Evolutionary conservation across 495 filamentous ascomycete genomes (phyloP).

Genomic region (Trichoderma gamsii): DNA sequence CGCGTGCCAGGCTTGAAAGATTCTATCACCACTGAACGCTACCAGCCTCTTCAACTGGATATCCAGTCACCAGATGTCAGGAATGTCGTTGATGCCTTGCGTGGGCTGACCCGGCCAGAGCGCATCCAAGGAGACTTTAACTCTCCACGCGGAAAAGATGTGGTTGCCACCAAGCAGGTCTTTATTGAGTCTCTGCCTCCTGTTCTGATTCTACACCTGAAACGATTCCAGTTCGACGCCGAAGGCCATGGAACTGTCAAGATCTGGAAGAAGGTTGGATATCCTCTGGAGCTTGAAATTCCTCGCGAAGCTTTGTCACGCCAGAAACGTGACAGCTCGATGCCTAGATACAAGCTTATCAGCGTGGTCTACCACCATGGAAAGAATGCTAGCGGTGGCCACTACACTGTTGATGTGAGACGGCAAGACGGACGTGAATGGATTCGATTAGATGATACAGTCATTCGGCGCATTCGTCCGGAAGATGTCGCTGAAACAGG

Average conservation of each 20-base stretch:
- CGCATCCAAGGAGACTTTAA: slow-evolving; percentile 82
- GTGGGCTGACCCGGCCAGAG: slow-evolving; percentile 74
- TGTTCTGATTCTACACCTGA: slow-evolving; percentile 89
- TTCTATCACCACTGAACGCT: slow-evolving; percentile 87
- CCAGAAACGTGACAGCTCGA: slow-evolving; percentile 55
- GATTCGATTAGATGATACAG: slow-evolving; percentile 92
- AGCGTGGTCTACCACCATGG: slow-evolving; percentile 97
- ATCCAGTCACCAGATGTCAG: slow-evolving; percentile 79
- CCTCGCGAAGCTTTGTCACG: slow-evolving; percentile 86
- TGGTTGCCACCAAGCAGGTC: slow-evolving; percentile 82
- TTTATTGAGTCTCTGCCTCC: slow-evolving; percentile 91
- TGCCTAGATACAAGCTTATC: slow-evolving; percentile 76
- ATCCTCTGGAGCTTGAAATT: slow-evolving; percentile 90
- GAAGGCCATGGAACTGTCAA: slow-evolving; percentile 83
- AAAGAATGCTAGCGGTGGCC: slow-evolving; percentile 87
- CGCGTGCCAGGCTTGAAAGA: slow-evolving; percentile 79
- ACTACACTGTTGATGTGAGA: slow-evolving; percentile 94
- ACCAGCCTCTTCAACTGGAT: slow-evolving; percentile 90
- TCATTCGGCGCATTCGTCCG: slow-evolving; percentile 75
- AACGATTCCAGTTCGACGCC: slow-evolving; percentile 93
- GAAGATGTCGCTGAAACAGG: slow-evolving; percentile 90
- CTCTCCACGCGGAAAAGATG: slow-evolving; percentile 68
- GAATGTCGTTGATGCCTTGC: slow-evolving; percentile 88
- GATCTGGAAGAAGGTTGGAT: slow-evolving; percentile 97
- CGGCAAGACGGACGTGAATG: slow-evolving; percentile 91